Evolutionary conservation across 441 rosid species (phyloP), one percentile per base, ranked within the genome.

Genomic region (Hypseocharis bilobata): DNA sequence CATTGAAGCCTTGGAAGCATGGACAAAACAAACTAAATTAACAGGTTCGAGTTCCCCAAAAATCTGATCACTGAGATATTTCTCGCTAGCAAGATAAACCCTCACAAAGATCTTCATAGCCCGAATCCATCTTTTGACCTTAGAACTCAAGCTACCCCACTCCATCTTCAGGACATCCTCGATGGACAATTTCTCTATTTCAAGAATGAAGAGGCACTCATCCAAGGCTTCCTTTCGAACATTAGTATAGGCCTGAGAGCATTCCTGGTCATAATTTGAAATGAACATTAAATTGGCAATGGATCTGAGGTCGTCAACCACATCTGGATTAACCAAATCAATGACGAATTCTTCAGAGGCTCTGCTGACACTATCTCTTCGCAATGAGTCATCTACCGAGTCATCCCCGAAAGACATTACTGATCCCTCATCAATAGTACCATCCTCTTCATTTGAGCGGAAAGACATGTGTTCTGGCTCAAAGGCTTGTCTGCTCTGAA

Each of bases 101-200:
- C 85, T 83, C 28, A 92, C 84, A 19, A 88, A 82, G 20, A 77
- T 75, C 75, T 86, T 85, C 74, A 86, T 73, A 3, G 84, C 91
- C 51, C 87, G 66, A 62, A 84, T 80, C 96, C 98, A 89, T 77
- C 84, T 85, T 84, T 80, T 92, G 80, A 90, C 86, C 81, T 80
- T 89, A 25, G 86, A 80, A 75, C 85, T 84, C 71, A 87, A 61
- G 60, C 71, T 75, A 20, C 77, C 80, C 96, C 96, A 88, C 30
- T 88, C 94, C 92, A 92, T 74, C 79, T 45, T 88, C 64, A 89
- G 79, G 64, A 92, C 96, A 70, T 88, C 92, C 77, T 88, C 94
- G 1, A 88, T 88, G 75, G 92, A 85, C 76, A 85, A 64, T 72
- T 87, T 88, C 83, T 88, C 96, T 25, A 89, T 83, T 65, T 89